Percentiles rank a stretch among this genome's conserved stretches.
Conservation (phyloP, 495 filamentous ascomycete genomes). For the Aeminium ludgeri region DNA sequence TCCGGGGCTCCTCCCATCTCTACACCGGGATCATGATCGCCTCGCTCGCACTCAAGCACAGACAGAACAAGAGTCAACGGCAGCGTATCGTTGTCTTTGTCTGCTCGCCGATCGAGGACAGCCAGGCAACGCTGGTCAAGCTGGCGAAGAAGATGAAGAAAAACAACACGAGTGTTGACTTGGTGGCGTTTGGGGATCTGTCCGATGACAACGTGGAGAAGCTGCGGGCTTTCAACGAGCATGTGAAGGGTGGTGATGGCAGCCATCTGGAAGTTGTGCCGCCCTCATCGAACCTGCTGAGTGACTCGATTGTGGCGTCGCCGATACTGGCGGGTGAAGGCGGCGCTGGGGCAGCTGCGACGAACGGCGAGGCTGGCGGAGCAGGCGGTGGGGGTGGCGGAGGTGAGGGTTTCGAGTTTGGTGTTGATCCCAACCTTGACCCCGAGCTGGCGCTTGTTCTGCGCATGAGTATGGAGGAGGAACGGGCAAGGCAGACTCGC, state of each 20-base stretch:
- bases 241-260: slow-evolving; percentile 75
- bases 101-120: slow-evolving; percentile 78
- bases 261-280: slow-evolving; percentile 82
- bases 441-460: slow-evolving; percentile 90
- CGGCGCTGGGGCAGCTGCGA: slow-evolving; percentile 27
- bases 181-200: slow-evolving; percentile 85
- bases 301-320: slow-evolving; percentile 79
- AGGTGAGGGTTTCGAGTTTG: slow-evolving; percentile 42
- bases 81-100: slow-evolving; percentile 94
- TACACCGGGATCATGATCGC: slow-evolving; percentile 90
- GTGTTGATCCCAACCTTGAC: slow-evolving; percentile 64
- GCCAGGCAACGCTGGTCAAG: slow-evolving; percentile 72
- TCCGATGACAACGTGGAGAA: slow-evolving; percentile 82
- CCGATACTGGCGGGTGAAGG: slow-evolving; percentile 75
- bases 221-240: slow-evolving; percentile 79
- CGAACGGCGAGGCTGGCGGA: slow-evolving; percentile 41
- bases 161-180: slow-evolving; percentile 75
- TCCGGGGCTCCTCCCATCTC: slow-evolving; percentile 69
- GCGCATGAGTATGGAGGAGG: slow-evolving; percentile 94
- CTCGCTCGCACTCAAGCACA: slow-evolving; percentile 92
- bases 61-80: slow-evolving; percentile 87
- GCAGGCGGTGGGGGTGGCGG: slow-evolving; percentile 35
- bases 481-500: slow-evolving; percentile 81
- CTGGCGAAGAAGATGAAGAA: slow-evolving; percentile 99
- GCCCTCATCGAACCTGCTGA: slow-evolving; percentile 77